phyloP scores from a whole-genome alignment of 139 green algal genomes.

The Desmodesmus armatus region DNA sequence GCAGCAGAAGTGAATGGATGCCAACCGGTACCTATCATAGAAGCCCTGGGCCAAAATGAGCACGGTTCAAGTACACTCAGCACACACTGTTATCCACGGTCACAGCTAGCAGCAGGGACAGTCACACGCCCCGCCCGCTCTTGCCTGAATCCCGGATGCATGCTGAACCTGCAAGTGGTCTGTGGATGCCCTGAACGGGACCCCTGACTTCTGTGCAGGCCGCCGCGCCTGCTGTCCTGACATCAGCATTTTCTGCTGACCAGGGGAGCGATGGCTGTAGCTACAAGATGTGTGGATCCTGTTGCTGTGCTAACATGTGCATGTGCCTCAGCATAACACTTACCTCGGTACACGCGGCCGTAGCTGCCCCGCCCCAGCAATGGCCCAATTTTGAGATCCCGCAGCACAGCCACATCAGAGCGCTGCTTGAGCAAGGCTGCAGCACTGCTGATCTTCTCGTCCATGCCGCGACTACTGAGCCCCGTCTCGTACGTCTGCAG shows the following conservation, averaged over 20 bases:
- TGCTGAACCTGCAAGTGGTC: no score
- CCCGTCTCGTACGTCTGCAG: neutral
- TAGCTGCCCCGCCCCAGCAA: constrained; percentile 46
- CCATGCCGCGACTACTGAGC: neutral
- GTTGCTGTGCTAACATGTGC: neutral
- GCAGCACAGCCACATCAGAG: constrained; percentile 19
- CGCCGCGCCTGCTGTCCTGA: no score
- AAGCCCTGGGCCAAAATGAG: no score
- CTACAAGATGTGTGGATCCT: neutral
- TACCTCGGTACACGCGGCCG: constrained; percentile 40
- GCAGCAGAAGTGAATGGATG: neutral
- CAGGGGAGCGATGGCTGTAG: neutral
- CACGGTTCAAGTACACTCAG: no score
- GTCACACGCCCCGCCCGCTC: no score
- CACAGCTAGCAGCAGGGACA: no score
- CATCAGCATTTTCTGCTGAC: no score
- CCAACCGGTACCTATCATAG: neutral
- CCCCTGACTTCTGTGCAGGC: no score
- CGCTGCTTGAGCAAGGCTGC: constrained; percentile 1
- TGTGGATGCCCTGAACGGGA: no score
- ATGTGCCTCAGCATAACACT: neutral
- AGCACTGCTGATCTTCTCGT: neutral
- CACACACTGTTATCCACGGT: no score
- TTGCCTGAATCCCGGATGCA: no score
- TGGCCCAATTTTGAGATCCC: constrained; percentile 35